phyloP scores from a whole-genome alignment of 2,329 filamentous ascomycete species.

The Neofusicoccum laricinum region DNA sequence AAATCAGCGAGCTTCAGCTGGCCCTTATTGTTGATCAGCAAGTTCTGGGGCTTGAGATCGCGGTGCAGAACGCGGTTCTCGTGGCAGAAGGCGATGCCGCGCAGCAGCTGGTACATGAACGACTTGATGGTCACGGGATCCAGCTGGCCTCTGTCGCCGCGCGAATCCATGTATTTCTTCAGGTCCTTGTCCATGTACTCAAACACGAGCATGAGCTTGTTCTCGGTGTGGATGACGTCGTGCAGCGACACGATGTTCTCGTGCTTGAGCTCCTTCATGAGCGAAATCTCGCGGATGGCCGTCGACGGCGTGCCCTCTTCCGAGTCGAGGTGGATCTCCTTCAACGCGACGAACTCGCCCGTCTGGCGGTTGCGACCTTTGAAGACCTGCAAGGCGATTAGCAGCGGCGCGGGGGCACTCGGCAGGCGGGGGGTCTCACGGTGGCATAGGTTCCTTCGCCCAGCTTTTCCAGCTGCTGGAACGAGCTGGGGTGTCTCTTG shows the following conservation, averaged over 20 bases:
- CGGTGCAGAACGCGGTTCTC: slow-evolving; percentile 94
- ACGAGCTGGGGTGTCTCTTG: slow-evolving; percentile 91
- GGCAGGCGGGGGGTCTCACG: slow-evolving; percentile 53
- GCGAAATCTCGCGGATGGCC: slow-evolving; percentile 94
- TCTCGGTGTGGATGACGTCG: slow-evolving; percentile 99
- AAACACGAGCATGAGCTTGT: slow-evolving; percentile 99
- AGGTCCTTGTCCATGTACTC: slow-evolving; percentile 98
- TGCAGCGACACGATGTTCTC: slow-evolving; percentile 96
- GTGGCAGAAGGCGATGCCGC: slow-evolving; percentile 96
- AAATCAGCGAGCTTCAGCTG: slow-evolving; percentile 93
- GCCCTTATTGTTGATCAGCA: slow-evolving; percentile 90
- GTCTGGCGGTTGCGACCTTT: slow-evolving; percentile 97
- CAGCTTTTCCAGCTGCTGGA: slow-evolving; percentile 97
- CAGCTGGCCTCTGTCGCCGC: slow-evolving; percentile 83
- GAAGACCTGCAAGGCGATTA: slow-evolving; percentile 69
- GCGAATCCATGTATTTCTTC: slow-evolving; percentile 97
- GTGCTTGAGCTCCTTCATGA: slow-evolving; percentile 99
- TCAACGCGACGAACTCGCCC: slow-evolving; percentile 91
- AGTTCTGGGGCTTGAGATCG: slow-evolving; percentile 93
- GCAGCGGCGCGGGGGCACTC: slow-evolving; percentile 15
- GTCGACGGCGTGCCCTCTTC: slow-evolving; percentile 97
- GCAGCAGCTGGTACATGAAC: slow-evolving; percentile 97
- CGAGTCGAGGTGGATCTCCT: slow-evolving; percentile 97
- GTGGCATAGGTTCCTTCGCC: slow-evolving; percentile 99
- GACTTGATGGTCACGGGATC: slow-evolving; percentile 92